phyloP scores from a whole-genome alignment of 1,284 basidiomycete genomes.

The Taiwanofungus camphoratus region DNA sequence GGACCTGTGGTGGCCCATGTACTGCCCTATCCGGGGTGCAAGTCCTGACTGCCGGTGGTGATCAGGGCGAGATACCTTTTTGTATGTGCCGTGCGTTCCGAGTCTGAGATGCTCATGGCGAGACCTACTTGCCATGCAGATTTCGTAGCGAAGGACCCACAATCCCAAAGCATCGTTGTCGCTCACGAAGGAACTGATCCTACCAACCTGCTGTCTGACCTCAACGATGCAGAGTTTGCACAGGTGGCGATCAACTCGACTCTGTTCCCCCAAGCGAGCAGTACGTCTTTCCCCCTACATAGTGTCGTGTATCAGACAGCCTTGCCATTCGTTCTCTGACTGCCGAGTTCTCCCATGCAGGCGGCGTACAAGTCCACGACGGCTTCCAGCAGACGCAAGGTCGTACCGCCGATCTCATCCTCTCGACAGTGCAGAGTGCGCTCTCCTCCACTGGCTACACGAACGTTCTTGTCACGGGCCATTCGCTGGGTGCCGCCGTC shows the following conservation, averaged over 20 bases:
- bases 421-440: slow-evolving; percentile 33
- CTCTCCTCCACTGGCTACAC: slow-evolving; percentile 30
- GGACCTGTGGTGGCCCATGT: slow-evolving; percentile 33
- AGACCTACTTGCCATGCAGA: slow-evolving; percentile 17
- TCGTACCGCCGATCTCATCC: slow-evolving; percentile 36
- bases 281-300: slow-evolving; percentile 11
- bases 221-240: slow-evolving; percentile 36
- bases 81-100: slow-evolving; percentile 16
- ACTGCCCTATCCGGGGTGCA: slow-evolving; percentile 43
- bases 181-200: slow-evolving; percentile 44
- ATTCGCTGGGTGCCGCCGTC: slow-evolving; percentile 36
- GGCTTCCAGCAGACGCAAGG: slow-evolving; percentile 43
- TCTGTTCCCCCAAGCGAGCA: slow-evolving; percentile 31
- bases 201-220: slow-evolving; percentile 34
- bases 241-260: slow-evolving; percentile 33
- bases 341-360: slow-evolving; percentile 10
- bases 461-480: slow-evolving; percentile 35
- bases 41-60: slow-evolving; percentile 53
- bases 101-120: slow-evolving; percentile 6
- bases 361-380: slow-evolving; percentile 32
- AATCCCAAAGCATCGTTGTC: slow-evolving; percentile 36
- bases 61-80: slow-evolving; percentile 41
- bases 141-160: slow-evolving; percentile 37
- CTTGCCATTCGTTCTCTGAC: no score
- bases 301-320: background rate